These are phyloP conservation scores for Cadophora sp. DNA, from an alignment of 2,329 filamentous ascomycete species.

Conservation along the genomic window DNA sequence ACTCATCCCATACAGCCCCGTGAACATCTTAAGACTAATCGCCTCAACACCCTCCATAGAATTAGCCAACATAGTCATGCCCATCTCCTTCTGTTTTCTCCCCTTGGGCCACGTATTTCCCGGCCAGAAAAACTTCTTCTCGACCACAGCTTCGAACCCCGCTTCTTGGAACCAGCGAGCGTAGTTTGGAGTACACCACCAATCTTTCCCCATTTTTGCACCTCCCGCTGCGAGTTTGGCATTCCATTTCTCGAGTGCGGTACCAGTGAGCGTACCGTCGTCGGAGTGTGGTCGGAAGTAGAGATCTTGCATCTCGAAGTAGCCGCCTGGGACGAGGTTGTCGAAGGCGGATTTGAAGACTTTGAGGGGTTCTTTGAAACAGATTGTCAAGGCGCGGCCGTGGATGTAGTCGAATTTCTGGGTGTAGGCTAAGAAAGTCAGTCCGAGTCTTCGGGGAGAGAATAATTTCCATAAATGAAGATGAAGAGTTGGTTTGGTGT, in stretches of 20 bases:
- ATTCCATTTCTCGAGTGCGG: constrained; percentile 33
- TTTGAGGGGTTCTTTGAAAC: constrained; percentile 28
- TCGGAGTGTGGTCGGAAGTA: constrained; percentile 25
- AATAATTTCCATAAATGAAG: neutral
- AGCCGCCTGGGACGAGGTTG: constrained; percentile 23
- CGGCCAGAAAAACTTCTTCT: constrained; percentile 43
- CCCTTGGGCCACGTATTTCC: constrained; percentile 24
- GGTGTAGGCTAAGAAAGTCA: neutral
- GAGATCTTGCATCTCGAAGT: constrained; percentile 28
- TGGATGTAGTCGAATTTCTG: constrained; percentile 28
- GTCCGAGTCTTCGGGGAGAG: neutral
- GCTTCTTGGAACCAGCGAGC: constrained; percentile 41
- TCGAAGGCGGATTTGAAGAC: constrained; percentile 20
- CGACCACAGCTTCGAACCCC: constrained; percentile 58
- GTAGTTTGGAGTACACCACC: constrained; percentile 44
- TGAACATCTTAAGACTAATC: constrained; percentile 19
- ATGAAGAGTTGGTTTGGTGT: no score
- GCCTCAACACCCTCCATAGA: constrained; percentile 20
- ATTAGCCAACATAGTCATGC: constrained; percentile 22
- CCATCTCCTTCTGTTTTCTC: constrained; percentile 24
- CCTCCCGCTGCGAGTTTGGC: constrained; percentile 30
- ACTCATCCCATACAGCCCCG: constrained; percentile 23
- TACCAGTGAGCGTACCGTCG: constrained; percentile 22
- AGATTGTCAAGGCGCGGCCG: constrained; percentile 43
- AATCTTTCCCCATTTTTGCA: constrained; percentile 28